Conservation (phyloP, 345 rosid genomes). For the Sisymbrium altissimum region DNA sequence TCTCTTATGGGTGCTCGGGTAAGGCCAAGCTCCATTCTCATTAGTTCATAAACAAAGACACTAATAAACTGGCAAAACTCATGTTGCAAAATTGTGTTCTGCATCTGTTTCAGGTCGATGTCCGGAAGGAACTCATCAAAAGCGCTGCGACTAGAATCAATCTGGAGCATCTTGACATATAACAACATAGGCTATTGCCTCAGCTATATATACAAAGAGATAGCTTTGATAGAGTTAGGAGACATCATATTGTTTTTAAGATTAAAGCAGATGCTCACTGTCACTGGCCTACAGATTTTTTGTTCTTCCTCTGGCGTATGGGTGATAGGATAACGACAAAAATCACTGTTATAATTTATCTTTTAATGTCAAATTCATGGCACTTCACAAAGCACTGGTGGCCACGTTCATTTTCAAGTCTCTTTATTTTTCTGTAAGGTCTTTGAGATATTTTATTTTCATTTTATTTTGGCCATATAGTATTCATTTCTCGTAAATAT, state of each 20-base stretch:
- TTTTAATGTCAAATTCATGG: not conserved
- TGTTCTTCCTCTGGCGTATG: not conserved
- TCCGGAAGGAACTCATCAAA: constrained; percentile 72
- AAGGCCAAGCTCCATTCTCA: constrained; percentile 18
- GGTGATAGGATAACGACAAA: not conserved
- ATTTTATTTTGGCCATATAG: too few species aligned
- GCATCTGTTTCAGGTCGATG: constrained; percentile 57
- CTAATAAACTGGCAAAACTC: not conserved
- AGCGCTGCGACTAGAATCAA: constrained; percentile 55
- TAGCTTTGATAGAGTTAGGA: not conserved
- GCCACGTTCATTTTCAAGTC: not conserved
- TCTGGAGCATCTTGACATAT: constrained; percentile 72
- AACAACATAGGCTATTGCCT: constrained; percentile 16
- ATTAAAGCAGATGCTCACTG: not conserved
- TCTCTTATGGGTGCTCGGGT: constrained; percentile 97
- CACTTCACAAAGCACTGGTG: not conserved
- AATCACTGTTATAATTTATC: not conserved
- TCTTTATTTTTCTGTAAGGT: too few species aligned
- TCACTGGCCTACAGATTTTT: not conserved
- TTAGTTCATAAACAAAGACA: not conserved
- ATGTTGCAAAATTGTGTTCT: not conserved
- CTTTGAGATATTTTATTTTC: too few species aligned
- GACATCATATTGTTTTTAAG: not conserved
- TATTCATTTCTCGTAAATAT: too few species aligned
- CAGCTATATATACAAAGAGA: constrained; percentile 1